Evolutionary conservation across 2,329 filamentous ascomycete species (phyloP).

Genomic region (Clarireedia monteithiana): DNA sequence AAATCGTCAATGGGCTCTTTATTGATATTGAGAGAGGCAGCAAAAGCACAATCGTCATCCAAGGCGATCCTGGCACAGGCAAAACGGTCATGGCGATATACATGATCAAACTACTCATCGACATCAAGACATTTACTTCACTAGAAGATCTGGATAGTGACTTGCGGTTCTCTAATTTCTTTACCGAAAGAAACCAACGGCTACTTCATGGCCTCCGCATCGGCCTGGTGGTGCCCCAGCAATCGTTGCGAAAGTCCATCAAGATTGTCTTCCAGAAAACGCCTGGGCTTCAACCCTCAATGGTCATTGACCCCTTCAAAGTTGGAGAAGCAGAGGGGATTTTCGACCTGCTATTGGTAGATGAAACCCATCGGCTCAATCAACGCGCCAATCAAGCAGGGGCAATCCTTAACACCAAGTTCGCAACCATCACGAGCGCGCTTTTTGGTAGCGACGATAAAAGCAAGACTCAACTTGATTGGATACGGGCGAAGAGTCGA

Average conservation of each 20-base stretch:
- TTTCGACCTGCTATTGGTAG: neutral
- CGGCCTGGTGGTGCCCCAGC: constrained; percentile 11
- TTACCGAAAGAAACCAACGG: constrained; percentile 5
- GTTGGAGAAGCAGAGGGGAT: constrained; percentile 12
- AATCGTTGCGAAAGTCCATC: constrained; percentile 13
- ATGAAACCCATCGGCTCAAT: constrained; percentile 11
- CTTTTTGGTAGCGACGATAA: constrained; percentile 12
- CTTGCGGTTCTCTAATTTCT: neutral
- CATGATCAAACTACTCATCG: constrained; percentile 13
- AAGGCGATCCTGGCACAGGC: constrained; percentile 12
- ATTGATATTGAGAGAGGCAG: constrained; percentile 8
- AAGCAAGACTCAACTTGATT: constrained; percentile 13
- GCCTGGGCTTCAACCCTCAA: constrained; percentile 12
- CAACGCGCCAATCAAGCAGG: constrained; percentile 12
- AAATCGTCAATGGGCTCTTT: constrained; percentile 11
- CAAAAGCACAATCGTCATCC: constrained; percentile 10
- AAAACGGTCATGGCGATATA: constrained; percentile 14
- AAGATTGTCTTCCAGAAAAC: constrained; percentile 11
- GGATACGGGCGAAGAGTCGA: constrained; percentile 12
- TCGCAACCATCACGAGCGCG: constrained; percentile 11
- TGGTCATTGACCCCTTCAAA: constrained; percentile 11
- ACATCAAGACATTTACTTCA: constrained; percentile 11
- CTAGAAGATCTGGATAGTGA: constrained; percentile 13
- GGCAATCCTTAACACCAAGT: constrained; percentile 11
- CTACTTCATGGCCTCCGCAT: constrained; percentile 10